A percentile compares a stretch with the other conserved stretches of the same genome.
Evolutionary conservation across 768 basidiomycete species (phyloP).

Genomic region (Lactarius tabidus): DNA sequence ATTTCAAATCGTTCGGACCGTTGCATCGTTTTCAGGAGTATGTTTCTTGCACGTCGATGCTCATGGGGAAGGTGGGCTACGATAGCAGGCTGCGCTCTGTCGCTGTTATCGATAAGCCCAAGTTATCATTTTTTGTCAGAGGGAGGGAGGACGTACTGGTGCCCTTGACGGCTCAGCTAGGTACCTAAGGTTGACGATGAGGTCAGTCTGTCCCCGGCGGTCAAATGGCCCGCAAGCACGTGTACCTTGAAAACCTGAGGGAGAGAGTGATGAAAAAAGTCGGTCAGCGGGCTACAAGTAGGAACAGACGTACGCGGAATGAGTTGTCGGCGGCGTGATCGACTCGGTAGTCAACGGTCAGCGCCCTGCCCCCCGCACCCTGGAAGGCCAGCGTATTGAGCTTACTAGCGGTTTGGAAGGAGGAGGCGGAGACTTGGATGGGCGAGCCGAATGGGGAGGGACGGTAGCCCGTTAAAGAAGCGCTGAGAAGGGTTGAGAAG

Average conservation of each 20-base stretch:
- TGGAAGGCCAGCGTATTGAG: constrained; percentile 51
- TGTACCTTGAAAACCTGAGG: constrained; percentile 86
- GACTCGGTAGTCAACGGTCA: constrained; percentile 89
- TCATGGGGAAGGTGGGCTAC: constrained; percentile 83
- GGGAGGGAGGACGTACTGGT: constrained; percentile 45
- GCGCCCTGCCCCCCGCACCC: constrained; percentile 41
- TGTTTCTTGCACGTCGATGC: constrained; percentile 58
- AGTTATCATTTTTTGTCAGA: background rate
- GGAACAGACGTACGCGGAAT: constrained; percentile 59
- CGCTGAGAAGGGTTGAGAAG: constrained; percentile 53
- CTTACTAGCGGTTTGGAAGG: constrained; percentile 62
- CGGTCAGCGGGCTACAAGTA: too few species aligned
- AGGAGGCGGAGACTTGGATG: constrained; percentile 75
- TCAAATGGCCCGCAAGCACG: constrained; percentile 77
- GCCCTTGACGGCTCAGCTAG: constrained; percentile 69
- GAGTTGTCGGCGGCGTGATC: constrained; percentile 65
- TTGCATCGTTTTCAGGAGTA: too few species aligned
- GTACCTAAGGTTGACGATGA: constrained; percentile 91
- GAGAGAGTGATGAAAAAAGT: constrained; percentile 1
- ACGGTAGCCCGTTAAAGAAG: constrained; percentile 66
- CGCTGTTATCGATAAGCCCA: constrained; percentile 29
- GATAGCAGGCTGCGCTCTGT: constrained; percentile 61
- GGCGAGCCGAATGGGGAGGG: constrained; percentile 64
- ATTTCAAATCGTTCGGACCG: too few species aligned
- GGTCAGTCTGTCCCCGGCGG: constrained; percentile 80